These are phyloP conservation scores for Eutypa lata DNA, from an alignment of 2,329 filamentous ascomycete genomes.

Conservation along the genomic window DNA sequence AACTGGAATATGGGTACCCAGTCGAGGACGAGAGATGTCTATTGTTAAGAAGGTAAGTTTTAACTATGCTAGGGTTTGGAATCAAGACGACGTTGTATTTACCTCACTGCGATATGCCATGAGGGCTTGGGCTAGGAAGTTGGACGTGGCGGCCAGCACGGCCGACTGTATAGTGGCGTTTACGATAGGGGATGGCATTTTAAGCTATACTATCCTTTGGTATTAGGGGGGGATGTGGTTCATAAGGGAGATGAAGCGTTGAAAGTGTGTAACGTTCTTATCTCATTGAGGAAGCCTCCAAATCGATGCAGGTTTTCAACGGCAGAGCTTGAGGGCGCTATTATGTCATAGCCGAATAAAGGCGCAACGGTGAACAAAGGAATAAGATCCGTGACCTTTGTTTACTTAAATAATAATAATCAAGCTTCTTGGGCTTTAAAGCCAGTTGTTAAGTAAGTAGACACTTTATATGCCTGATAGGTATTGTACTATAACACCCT, in stretches of 20 bases:
- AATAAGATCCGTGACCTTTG: no score
- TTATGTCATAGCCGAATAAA: no score
- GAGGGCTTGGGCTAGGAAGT: constrained; percentile 70
- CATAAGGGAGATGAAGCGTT: no score
- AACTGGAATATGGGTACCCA: constrained; percentile 72
- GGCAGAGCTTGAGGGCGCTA: no score
- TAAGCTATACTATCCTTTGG: background rate
- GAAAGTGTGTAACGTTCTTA: no score
- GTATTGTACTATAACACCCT: background rate
- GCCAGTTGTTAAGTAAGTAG: background rate
- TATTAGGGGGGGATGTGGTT: background rate
- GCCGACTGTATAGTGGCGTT: constrained; percentile 63
- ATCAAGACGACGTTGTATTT: no score
- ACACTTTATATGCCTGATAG: background rate
- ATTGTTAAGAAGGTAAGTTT: constrained; percentile 1
- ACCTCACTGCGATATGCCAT: constrained; percentile 60
- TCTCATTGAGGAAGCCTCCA: no score
- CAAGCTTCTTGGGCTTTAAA: background rate
- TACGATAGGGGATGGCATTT: constrained; percentile 47
- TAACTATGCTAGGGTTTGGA: constrained; percentile 4
- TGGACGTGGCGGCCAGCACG: constrained; percentile 64
- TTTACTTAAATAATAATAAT: no score
- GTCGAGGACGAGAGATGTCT: constrained; percentile 63
- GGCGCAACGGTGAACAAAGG: background rate
- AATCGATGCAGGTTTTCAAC: no score